A percentile compares a stretch with the other conserved stretches of the same genome.
These are phyloP conservation scores for Sugiyamaella americana DNA, from an alignment of 805 yeast genomes.

Conservation along the genomic window DNA sequence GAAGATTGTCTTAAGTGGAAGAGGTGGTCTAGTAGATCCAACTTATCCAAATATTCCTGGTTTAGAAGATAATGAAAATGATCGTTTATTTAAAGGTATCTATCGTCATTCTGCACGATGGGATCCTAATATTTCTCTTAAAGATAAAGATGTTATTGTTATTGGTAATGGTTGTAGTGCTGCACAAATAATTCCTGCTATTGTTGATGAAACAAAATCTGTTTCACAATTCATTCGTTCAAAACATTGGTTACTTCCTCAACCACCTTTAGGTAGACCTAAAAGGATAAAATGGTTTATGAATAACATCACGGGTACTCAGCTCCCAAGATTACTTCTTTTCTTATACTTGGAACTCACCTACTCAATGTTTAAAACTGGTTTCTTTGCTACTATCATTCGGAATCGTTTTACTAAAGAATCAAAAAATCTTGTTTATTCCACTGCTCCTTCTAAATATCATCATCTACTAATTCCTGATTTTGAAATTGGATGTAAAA, in stretches of 20 bases:
- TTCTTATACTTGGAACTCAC: background rate
- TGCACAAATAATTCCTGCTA: slow-evolving; percentile 17
- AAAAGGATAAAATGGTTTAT: slow-evolving; percentile 4
- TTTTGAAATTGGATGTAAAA: slow-evolving; percentile 16
- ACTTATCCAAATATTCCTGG: slow-evolving; percentile 28
- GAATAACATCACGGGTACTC: slow-evolving; percentile 1
- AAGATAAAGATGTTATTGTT: slow-evolving; percentile 17
- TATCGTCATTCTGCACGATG: slow-evolving; percentile 17
- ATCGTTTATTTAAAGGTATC: slow-evolving; percentile 16
- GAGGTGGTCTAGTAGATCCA: slow-evolving; percentile 27
- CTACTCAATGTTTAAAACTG: slow-evolving; percentile 2
- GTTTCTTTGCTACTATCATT: background rate
- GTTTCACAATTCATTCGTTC: slow-evolving; percentile 17
- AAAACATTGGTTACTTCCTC: slow-evolving; percentile 11
- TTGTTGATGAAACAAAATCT: slow-evolving; percentile 7
- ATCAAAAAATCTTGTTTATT: slow-evolving; percentile 8
- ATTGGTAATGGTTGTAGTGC: slow-evolving; percentile 22
- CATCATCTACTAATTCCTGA: slow-evolving; percentile 16
- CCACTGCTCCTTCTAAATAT: slow-evolving; percentile 15
- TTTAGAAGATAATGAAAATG: slow-evolving; percentile 17
- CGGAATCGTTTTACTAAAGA: background rate
- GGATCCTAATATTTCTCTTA: slow-evolving; percentile 12
- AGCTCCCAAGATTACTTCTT: background rate
- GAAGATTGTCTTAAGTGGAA: slow-evolving; percentile 23
- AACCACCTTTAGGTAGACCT: background rate